Evolutionary conservation across 2,329 filamentous ascomycete species (phyloP).

Genomic region (Fusarium veterinarium): DNA sequence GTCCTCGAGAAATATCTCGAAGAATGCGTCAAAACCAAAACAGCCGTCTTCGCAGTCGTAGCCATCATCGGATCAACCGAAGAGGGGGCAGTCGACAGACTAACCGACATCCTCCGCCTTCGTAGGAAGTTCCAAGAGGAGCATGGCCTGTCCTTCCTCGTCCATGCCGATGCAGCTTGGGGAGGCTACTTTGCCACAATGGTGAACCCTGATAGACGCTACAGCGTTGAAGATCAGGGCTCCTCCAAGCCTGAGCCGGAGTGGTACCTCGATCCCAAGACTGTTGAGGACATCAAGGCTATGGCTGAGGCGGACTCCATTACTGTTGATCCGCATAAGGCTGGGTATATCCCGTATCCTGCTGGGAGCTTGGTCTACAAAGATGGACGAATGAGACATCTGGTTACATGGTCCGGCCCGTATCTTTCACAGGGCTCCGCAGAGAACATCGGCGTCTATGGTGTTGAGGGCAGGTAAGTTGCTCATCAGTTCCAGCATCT

Average conservation of each 20-base stretch:
- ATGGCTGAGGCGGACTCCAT: slow-evolving; percentile 56
- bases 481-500: accelerated
- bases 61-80: slow-evolving; percentile 61
- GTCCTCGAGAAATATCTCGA: slow-evolving; percentile 49
- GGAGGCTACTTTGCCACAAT: slow-evolving; percentile 62
- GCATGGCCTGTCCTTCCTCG: slow-evolving; percentile 56
- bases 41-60: slow-evolving; percentile 56
- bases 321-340: slow-evolving; percentile 61
- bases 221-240: not conserved
- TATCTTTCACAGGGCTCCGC: slow-evolving; percentile 54
- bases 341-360: slow-evolving; percentile 60
- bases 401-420: slow-evolving; percentile 58
- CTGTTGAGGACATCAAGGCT: slow-evolving; percentile 53
- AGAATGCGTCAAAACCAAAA: slow-evolving; percentile 44
- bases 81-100: slow-evolving; percentile 58
- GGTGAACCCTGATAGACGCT: slow-evolving; percentile 50
- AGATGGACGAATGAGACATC: slow-evolving; percentile 56
- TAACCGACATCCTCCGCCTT: slow-evolving; percentile 52
- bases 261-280: slow-evolving; percentile 49
- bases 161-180: slow-evolving; percentile 63
- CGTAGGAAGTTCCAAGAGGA: slow-evolving; percentile 54
- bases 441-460: slow-evolving; percentile 56
- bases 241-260: slow-evolving; percentile 47
- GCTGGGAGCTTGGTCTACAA: slow-evolving; percentile 58
- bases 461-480: slow-evolving; percentile 56